Conservation (phyloP, 805 yeast genomes). For the Kluyveromyces nonfermentans region DNA sequence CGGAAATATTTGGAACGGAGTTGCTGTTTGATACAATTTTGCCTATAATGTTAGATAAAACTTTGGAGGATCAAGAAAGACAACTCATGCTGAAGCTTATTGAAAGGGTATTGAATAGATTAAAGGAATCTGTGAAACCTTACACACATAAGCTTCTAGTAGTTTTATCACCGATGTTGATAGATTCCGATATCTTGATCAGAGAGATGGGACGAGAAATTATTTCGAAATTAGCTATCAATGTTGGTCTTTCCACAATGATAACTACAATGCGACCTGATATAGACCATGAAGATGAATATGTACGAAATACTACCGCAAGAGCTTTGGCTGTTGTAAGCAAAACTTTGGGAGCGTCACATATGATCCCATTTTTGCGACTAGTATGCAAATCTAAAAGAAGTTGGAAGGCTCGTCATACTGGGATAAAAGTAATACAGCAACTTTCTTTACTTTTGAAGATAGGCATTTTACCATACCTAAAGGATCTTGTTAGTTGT, state of each 20-base stretch:
- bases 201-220: slow-evolving; percentile 74
- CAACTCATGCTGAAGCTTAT: slow-evolving; percentile 71
- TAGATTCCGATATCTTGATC: slow-evolving; percentile 70
- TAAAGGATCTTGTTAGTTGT: slow-evolving; percentile 56
- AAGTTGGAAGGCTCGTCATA: slow-evolving; percentile 74
- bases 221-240: slow-evolving; percentile 61
- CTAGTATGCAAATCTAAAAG: slow-evolving; percentile 73
- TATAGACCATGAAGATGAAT: slow-evolving; percentile 74
- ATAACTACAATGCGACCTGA: slow-evolving; percentile 74
- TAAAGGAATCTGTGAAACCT: slow-evolving; percentile 61
- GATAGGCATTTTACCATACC: slow-evolving; percentile 63
- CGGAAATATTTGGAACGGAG: slow-evolving; percentile 59
- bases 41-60: slow-evolving; percentile 64
- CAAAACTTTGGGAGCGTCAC: slow-evolving; percentile 62
- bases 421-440: slow-evolving; percentile 70
- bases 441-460: slow-evolving; percentile 65
- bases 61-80: slow-evolving; percentile 72
- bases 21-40: slow-evolving; percentile 59
- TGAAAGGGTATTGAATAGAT: slow-evolving; percentile 54
- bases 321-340: slow-evolving; percentile 80
- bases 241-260: slow-evolving; percentile 76
- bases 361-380: slow-evolving; percentile 66
- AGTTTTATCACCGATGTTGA: slow-evolving; percentile 68
- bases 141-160: slow-evolving; percentile 61
- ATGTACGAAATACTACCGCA: slow-evolving; percentile 65